Evolutionary conservation across 2,329 filamentous ascomycete genomes (phyloP), one percentile per base, ranked within the genome.

Genomic region (Arachnomyces sp.): DNA sequence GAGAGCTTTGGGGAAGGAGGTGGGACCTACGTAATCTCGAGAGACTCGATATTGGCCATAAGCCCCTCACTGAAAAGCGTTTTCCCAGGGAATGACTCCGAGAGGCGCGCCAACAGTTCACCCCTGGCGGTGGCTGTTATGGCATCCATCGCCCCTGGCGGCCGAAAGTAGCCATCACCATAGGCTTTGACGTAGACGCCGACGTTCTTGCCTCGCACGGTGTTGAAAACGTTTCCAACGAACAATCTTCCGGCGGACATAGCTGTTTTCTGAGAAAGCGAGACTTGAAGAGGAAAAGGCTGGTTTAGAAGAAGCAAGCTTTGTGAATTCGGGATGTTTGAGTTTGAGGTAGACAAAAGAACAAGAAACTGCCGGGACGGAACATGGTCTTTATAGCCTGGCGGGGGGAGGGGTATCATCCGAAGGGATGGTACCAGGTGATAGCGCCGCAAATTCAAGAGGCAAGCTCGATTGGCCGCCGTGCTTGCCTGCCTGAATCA

Each of bases 261-360:
- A 7, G 35, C 20, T 37, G 35, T 37, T 37, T 20, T 37, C 20
- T 12, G 30, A 37, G 15, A 37, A 37, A 20, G 35, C 35, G 30
- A 37, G 35, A 37, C 16, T 37, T 37, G 35, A 37, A 37, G 35
- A n/a, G n/a, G n/a, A n/a, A n/a, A n/a, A n/a, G n/a, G n/a, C n/a
- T n/a, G n/a, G n/a, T n/a, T n/a, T n/a, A n/a, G n/a, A n/a, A n/a
- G n/a, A n/a, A 37, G 35, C 4, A 9, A 37, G 35, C 18, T 37
- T 37, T 37, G 30, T 4, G 30, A 37, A 37, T 29, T 37, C 9
- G 30, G 35, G 17, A 16, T 37, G 15, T 37, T 29, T 37, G 35
- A 37, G 35, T n/a, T n/a, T n/a, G n/a, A n/a, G n/a, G 20, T 3
- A 37, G 20, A 37, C 15, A 37, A 29, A 37, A 29, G 7, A 37